These are phyloP conservation scores for Cymbidium sinense DNA, from an alignment of 106 monocot genomes.

Conservation along the genomic window DNA sequence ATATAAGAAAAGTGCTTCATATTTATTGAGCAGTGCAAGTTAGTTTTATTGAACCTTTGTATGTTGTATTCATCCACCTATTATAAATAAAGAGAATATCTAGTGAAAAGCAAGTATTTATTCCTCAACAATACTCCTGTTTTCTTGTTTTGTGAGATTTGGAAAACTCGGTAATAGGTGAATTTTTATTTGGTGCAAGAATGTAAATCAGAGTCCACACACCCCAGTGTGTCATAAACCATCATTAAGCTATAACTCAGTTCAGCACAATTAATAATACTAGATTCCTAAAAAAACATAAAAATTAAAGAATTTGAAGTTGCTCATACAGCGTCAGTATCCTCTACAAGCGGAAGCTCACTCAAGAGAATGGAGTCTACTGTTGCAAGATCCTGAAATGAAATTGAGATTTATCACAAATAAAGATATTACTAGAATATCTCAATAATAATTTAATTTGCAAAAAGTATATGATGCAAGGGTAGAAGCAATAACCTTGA, in stretches of 20 bases:
- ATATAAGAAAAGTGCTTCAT: too few species aligned
- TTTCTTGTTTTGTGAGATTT: too few species aligned
- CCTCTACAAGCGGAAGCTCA: slow-evolving; percentile 82
- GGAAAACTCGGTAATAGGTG: too few species aligned
- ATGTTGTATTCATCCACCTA: too few species aligned
- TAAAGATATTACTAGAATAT: slow-evolving; percentile 3
- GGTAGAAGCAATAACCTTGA: slow-evolving; percentile 56
- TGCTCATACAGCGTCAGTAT: slow-evolving; percentile 69
- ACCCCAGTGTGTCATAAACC: neutral
- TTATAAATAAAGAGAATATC: too few species aligned
- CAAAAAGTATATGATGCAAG: neutral
- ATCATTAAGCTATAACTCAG: neutral
- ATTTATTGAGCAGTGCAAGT: too few species aligned
- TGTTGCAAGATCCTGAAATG: slow-evolving; percentile 88
- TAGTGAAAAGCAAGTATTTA: too few species aligned
- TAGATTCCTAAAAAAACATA: neutral
- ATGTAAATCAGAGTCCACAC: too few species aligned
- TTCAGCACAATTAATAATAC: neutral
- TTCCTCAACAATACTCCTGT: too few species aligned
- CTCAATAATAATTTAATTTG: neutral
- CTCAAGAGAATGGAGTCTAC: slow-evolving; percentile 93
- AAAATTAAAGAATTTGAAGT: neutral
- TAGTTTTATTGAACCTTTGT: too few species aligned
- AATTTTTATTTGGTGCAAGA: too few species aligned
- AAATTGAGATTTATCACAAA: slow-evolving; percentile 10